Conservation (phyloP, 768 basidiomycete species). For the Trametes punicea region DNA sequence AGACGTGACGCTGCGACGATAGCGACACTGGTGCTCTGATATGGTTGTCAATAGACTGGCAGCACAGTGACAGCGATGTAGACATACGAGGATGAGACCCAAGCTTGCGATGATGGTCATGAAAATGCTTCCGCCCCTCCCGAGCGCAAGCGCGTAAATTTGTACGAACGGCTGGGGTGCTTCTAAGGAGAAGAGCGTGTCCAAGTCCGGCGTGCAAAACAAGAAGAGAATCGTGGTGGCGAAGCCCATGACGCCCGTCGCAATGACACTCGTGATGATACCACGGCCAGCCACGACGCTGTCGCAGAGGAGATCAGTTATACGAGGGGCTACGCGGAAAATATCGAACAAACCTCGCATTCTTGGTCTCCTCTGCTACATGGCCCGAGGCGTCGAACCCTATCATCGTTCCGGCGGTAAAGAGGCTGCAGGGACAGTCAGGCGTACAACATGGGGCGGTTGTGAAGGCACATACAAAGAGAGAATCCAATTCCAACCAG, state of each 20-base stretch:
- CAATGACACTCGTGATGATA: slow-evolving; percentile 72
- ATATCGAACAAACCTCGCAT: slow-evolving; percentile 27
- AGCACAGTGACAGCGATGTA: neutral
- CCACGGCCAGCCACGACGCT: slow-evolving; percentile 81
- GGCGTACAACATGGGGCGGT: neutral
- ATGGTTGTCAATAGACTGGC: neutral
- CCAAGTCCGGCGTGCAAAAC: slow-evolving; percentile 79
- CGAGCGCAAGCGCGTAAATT: slow-evolving; percentile 80
- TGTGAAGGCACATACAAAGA: slow-evolving; percentile 57
- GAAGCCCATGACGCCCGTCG: slow-evolving; percentile 80
- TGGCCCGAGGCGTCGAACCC: slow-evolving; percentile 65
- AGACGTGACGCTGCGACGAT: slow-evolving; percentile 88
- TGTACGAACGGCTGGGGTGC: slow-evolving; percentile 93
- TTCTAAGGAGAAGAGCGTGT: slow-evolving; percentile 67
- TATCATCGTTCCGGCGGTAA: slow-evolving; percentile 83
- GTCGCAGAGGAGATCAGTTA: neutral
- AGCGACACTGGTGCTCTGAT: slow-evolving; percentile 79
- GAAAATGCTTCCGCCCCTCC: slow-evolving; percentile 73
- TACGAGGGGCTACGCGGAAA: neutral
- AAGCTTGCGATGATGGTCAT: slow-evolving; percentile 84
- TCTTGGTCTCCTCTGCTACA: slow-evolving; percentile 33
- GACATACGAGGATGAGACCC: slow-evolving; percentile 77
- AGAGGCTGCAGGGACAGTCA: slow-evolving; percentile 48
- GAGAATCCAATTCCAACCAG: slow-evolving; percentile 90
- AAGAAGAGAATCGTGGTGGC: slow-evolving; percentile 75